Evolutionary conservation across 2,329 filamentous ascomycete genomes (phyloP).

Genomic region (Trichocomaceae sp.): DNA sequence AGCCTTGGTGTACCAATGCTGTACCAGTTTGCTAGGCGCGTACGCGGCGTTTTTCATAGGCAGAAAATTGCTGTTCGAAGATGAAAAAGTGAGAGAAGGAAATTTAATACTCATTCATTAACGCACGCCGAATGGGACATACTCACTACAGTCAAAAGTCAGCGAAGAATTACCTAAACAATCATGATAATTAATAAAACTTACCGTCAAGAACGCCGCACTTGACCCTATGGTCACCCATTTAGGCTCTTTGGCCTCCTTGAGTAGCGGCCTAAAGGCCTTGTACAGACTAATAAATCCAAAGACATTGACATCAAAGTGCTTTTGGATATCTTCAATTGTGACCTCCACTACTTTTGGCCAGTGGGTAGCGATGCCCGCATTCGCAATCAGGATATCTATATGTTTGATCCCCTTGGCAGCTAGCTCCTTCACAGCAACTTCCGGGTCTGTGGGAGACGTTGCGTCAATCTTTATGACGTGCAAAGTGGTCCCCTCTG

Average conservation of each 20-base stretch:
- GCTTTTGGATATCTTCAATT: constrained; percentile 19
- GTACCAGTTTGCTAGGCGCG: constrained; percentile 16
- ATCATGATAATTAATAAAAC: not conserved
- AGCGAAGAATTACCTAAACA: not conserved
- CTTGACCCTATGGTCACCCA: constrained; percentile 16
- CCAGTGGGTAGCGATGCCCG: constrained; percentile 32
- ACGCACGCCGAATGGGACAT: not conserved
- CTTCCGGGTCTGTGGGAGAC: constrained; percentile 27
- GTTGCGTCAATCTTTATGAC: constrained; percentile 40
- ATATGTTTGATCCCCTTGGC: constrained; percentile 35
- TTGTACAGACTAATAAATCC: constrained; percentile 24
- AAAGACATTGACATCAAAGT: constrained; percentile 30
- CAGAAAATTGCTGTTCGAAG: constrained; percentile 9
- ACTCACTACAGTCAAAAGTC: not conserved
- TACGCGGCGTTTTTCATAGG: constrained; percentile 15
- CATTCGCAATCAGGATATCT: constrained; percentile 50
- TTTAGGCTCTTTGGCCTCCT: constrained; percentile 13
- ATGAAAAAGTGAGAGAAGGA: not conserved
- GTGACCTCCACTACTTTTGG: constrained; percentile 15
- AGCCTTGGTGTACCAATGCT: constrained; percentile 15
- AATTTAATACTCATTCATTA: not conserved
- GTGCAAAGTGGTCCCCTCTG: constrained; percentile 31
- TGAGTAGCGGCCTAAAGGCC: constrained; percentile 13
- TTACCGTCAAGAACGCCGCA: constrained; percentile 8
- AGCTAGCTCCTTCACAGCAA: constrained; percentile 28